Evolutionary conservation across 176 grass and related monocot genomes (phyloP).

Genomic region (Oryza coarctata): DNA sequence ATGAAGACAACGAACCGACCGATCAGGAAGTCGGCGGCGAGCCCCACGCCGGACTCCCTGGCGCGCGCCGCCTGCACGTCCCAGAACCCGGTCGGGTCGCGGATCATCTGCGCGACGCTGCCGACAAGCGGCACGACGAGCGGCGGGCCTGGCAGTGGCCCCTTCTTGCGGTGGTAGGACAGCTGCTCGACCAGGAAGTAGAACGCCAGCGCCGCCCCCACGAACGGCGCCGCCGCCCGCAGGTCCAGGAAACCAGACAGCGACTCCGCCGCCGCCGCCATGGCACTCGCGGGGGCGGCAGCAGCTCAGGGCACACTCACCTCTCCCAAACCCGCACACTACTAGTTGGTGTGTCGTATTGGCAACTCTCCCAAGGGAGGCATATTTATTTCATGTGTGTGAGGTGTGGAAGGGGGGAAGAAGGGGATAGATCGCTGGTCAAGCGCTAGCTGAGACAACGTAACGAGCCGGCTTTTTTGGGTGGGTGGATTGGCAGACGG

Average conservation of each 20-base stretch:
- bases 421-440: conserved; percentile 15
- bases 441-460: conserved; percentile 31
- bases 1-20: conserved; percentile 75
- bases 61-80: conserved; percentile 44
- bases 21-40: conserved; percentile 60
- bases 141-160: conserved; percentile 44
- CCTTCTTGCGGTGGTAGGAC: conserved; percentile 71
- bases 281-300: background rate
- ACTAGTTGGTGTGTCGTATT: background rate
- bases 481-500: conserved; percentile 35
- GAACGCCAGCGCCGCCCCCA: conserved; percentile 27
- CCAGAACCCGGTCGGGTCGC: conserved; percentile 65
- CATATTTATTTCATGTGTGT: conserved; percentile 31
- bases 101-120: conserved; percentile 50
- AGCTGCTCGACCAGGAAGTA: conserved; percentile 55
- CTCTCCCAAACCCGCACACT: conserved; percentile 1
- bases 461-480: conserved; percentile 25
- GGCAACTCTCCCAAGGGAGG: background rate
- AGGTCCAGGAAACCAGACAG: background rate
- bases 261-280: conserved; percentile 7
- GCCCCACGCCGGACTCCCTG: conserved; percentile 41
- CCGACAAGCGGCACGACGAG: conserved; percentile 64
- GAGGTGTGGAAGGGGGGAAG: background rate
- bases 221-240: conserved; percentile 35
- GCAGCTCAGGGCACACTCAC: background rate